Conservation (phyloP, 1,284 basidiomycete genomes). For the Wolfiporia cocos region DNA sequence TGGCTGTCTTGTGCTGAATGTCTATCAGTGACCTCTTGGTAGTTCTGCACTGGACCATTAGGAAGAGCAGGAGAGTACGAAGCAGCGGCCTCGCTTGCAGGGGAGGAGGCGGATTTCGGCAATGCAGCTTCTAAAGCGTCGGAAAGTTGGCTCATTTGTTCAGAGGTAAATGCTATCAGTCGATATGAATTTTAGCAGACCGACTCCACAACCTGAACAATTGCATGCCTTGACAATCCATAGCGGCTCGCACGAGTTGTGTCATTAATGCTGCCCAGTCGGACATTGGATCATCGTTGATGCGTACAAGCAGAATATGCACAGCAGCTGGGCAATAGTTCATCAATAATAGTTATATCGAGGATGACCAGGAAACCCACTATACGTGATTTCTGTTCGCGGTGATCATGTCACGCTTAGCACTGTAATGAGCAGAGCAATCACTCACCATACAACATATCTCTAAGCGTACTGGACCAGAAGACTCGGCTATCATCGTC, state of each 20-base stretch:
- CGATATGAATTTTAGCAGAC: not conserved
- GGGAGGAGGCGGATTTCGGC: slow-evolving; percentile 24
- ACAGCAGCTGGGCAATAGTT: slow-evolving; percentile 23
- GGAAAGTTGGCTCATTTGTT: slow-evolving; percentile 42
- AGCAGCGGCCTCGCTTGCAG: slow-evolving; percentile 9
- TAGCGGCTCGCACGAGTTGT: slow-evolving; percentile 46
- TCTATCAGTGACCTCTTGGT: slow-evolving; percentile 10
- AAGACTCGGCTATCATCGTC: slow-evolving; percentile 69
- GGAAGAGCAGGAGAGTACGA: slow-evolving; percentile 9
- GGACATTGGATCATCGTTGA: slow-evolving; percentile 29
- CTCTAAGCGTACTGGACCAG: slow-evolving; percentile 54
- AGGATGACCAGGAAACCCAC: slow-evolving; percentile 11
- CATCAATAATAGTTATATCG: slow-evolving; percentile 3
- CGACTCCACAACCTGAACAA: not conserved
- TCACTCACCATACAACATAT: slow-evolving; percentile 57
- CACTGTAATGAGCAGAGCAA: too few species aligned
- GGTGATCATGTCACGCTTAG: too few species aligned
- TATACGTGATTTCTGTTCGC: slow-evolving; percentile 24
- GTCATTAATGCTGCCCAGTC: slow-evolving; percentile 35
- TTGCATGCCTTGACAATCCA: slow-evolving; percentile 48
- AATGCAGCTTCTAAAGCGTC: slow-evolving; percentile 28
- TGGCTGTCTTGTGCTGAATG: slow-evolving; percentile 6
- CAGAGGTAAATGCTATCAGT: slow-evolving; percentile 49
- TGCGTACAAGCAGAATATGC: slow-evolving; percentile 27
- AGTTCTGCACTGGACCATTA: too few species aligned